Evolutionary conservation across 2,329 filamentous ascomycete species (phyloP).

Genomic region (Clonostachys sp.): DNA sequence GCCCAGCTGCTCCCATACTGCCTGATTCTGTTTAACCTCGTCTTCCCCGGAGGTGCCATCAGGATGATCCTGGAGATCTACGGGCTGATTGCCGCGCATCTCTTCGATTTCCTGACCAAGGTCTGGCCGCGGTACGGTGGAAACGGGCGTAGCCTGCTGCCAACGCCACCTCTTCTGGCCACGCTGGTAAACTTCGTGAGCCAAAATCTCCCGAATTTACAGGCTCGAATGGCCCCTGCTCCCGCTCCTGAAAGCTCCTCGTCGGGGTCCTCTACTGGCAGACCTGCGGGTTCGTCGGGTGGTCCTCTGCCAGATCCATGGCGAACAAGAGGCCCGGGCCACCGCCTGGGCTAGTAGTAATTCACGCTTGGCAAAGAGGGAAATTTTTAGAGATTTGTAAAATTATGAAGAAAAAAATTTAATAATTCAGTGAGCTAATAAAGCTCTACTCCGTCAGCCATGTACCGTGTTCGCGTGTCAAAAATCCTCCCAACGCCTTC

Average conservation of each 20-base stretch:
- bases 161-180: slow-evolving; percentile 69
- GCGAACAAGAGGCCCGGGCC: slow-evolving; percentile 57
- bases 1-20: slow-evolving; percentile 77
- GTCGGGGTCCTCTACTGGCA: background rate
- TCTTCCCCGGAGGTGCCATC: slow-evolving; percentile 54
- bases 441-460: background rate
- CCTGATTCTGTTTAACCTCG: slow-evolving; percentile 69
- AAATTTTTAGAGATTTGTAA: background rate
- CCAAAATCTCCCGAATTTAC: background rate
- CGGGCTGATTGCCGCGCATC: slow-evolving; percentile 82
- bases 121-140: slow-evolving; percentile 88
- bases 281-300: slow-evolving; percentile 29
- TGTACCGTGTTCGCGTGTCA: background rate
- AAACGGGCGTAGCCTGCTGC: slow-evolving; percentile 65
- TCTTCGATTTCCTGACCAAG: slow-evolving; percentile 85
- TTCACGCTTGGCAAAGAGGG: background rate
- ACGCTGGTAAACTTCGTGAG: slow-evolving; percentile 51
- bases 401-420: background rate
- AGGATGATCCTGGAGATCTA: slow-evolving; percentile 60
- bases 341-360: slow-evolving; percentile 49
- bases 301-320: slow-evolving; percentile 59
- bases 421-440: background rate
- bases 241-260: background rate
- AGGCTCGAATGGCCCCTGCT: background rate
- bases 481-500: background rate